Evolutionary conservation across 257 asterid species (phyloP), one percentile per base, ranked within the genome.

Genomic region (Rubia yunnanensis): DNA sequence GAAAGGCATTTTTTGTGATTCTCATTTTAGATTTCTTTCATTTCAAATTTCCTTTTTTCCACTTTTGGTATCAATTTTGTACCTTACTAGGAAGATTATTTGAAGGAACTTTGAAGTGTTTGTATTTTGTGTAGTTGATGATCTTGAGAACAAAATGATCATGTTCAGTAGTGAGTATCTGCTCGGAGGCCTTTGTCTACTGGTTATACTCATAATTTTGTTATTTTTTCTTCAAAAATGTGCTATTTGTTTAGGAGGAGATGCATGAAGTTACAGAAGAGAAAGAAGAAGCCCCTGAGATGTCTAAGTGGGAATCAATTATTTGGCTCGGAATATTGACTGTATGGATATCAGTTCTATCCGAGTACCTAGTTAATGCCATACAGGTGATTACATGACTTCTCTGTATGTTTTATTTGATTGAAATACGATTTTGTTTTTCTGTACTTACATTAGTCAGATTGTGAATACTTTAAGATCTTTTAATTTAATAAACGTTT

Each of bases 301-400:
- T 85, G 55, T 75, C 95, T 20, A 80, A 81, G 71, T 85, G 89
- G 95, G 92, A 81, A 65, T 82, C 95, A 63, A 70, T 89, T 44
- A 55, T 68, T 60, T 89, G 96, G 96, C 83, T 89, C 23, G 74
- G 77, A 24, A 74, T 86, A 54, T 64, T 89, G 76, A 86, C 96
- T 32, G 53, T 74, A 63, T 68, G 81, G 78, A 83, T 89, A 72
- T 84, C 96, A 10, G 76, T 86, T 60, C 68, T 86, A 52, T 89
- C 96, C 0, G 91, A 79, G 54, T 86, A 89, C 77, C 79, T 89
- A 60, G 96, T 89, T 20, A 79, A 85, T 73, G 84, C 95, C 63
- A 86, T 89, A 35, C 86, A 85, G 92, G 96, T 86, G 79, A 68
- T 15, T 64, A 68, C 60, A 44, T 69, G 26, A 38, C 30, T 32